These are phyloP conservation scores for Trichoderma afroharzianum DNA, from an alignment of 2,329 filamentous ascomycete species.

Conservation along the genomic window DNA sequence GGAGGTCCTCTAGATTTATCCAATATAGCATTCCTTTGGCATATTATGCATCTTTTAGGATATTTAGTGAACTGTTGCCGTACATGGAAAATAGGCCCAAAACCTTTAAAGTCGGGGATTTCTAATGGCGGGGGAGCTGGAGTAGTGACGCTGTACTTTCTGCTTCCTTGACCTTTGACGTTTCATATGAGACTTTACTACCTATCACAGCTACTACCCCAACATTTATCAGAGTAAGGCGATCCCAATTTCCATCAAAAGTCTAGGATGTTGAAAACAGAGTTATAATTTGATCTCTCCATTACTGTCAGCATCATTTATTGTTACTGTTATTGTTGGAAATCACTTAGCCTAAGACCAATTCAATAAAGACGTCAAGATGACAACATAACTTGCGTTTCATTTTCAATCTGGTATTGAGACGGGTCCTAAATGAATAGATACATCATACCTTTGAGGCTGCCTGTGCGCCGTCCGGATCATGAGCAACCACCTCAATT, in stretches of 20 bases:
- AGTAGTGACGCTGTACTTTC: no score
- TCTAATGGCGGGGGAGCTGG: no score
- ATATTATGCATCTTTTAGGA: background rate
- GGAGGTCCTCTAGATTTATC: background rate
- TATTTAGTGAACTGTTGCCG: background rate
- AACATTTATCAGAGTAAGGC: no score
- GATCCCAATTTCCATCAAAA: no score
- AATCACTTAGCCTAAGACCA: background rate
- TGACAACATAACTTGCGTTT: background rate
- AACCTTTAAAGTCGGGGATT: no score
- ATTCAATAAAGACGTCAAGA: background rate
- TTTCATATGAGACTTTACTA: no score
- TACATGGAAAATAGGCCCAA: no score
- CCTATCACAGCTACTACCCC: no score
- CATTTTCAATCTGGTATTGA: background rate
- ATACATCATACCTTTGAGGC: background rate
- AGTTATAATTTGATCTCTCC: background rate
- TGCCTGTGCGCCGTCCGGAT: background rate
- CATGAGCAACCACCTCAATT: background rate
- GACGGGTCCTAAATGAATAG: rapidly evolving
- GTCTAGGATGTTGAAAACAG: no score
- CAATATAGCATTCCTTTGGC: background rate
- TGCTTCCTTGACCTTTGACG: no score
- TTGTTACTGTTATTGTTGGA: background rate
- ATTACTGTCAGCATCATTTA: background rate